Percentiles rank a stretch among this genome's conserved stretches.
Evolutionary conservation across 257 asterid species (phyloP).

Genomic region (Oldenlandia corymbosa): DNA sequence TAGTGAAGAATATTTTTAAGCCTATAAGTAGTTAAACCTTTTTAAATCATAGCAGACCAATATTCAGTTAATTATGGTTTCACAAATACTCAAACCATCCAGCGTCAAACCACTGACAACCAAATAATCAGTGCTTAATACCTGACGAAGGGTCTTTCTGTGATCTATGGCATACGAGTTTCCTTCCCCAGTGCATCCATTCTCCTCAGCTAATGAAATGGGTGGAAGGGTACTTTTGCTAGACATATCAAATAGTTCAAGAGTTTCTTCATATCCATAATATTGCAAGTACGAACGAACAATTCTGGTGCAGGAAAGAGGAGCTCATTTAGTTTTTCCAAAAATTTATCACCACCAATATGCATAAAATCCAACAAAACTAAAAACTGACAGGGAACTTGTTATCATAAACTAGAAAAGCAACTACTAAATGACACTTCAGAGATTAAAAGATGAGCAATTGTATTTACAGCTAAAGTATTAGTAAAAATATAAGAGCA

Average conservation of each 20-base stretch:
- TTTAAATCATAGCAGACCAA: not conserved
- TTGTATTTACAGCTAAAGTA: too few relatives aligned
- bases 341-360: not conserved
- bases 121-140: slow-evolving; percentile 17
- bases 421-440: too few relatives aligned
- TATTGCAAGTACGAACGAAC: slow-evolving; percentile 85
- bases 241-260: slow-evolving; percentile 57
- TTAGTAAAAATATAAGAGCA: not conserved
- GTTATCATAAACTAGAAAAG: not conserved
- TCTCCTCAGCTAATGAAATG: slow-evolving; percentile 49
- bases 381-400: not conserved
- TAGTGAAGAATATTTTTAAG: not conserved
- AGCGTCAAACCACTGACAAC: not conserved
- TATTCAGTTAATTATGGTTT: not conserved
- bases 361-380: not conserved
- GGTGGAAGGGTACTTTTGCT: slow-evolving; percentile 68
- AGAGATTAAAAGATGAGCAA: not conserved
- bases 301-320: slow-evolving; percentile 46
- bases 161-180: slow-evolving; percentile 46
- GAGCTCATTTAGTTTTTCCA: slow-evolving; percentile 7
- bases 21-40: not conserved
- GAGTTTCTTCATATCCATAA: slow-evolving; percentile 91
- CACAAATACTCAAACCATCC: not conserved
- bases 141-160: slow-evolving; percentile 85
- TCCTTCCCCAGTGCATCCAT: slow-evolving; percentile 46